Percentiles rank a stretch among this genome's conserved stretches.
Conservation (phyloP, 306 rosid genomes). For the Fagus sylvatica region DNA sequence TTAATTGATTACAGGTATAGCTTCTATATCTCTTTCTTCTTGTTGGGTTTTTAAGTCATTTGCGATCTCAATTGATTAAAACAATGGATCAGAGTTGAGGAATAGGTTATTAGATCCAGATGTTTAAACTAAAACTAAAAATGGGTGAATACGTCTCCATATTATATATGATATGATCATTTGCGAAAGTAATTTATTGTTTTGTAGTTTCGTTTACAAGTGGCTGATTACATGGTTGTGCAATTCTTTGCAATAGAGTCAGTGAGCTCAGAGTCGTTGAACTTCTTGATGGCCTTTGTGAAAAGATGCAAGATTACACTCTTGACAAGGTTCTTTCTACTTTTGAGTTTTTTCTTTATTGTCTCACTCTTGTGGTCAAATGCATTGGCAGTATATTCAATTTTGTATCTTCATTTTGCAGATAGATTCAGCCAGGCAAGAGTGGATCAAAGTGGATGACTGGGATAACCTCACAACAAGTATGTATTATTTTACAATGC, state of each 20-base stretch:
- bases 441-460: constrained; percentile 76
- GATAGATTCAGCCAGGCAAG: constrained; percentile 42
- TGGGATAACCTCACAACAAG: constrained; percentile 74
- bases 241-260: constrained; percentile 45
- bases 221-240: constrained; percentile 22
- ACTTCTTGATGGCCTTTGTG: constrained; percentile 92
- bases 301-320: constrained; percentile 94
- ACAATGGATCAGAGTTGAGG: background rate
- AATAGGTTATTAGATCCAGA: background rate
- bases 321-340: constrained; percentile 51
- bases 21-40: constrained; percentile 8
- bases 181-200: constrained; percentile 17
- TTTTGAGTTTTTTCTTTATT: background rate
- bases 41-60: background rate
- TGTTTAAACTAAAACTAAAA: background rate
- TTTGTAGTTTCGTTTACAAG: constrained; percentile 4
- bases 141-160: constrained; percentile 15
- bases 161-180: constrained; percentile 40
- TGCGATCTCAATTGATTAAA: too few species aligned
- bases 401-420: constrained; percentile 39
- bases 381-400: background rate
- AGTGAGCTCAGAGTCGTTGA: constrained; percentile 92
- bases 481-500: constrained; percentile 35
- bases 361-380: background rate
- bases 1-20: constrained; percentile 87